Evolutionary conservation across 1,284 basidiomycete genomes (phyloP), one percentile per base, ranked within the genome.

Genomic region (Pseudozyma hubeiensis): DNA sequence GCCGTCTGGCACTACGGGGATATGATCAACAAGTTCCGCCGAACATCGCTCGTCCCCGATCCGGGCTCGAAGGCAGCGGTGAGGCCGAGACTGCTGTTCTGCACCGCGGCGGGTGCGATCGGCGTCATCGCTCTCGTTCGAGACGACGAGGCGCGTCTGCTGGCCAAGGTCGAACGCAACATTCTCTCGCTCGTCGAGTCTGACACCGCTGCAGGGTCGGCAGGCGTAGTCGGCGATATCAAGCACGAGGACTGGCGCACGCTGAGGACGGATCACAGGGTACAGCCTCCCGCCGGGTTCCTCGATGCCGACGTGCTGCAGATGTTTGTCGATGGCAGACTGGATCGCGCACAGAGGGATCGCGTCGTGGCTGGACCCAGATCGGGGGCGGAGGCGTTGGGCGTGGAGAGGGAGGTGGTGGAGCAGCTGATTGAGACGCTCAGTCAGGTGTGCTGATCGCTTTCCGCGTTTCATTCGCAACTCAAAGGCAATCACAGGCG

Each of bases 1-100:
- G 79, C 69, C 6, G 74, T 67, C 8, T 83, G 71, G 65, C 82
- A 84, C 58, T 80, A 81, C 45, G 82, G 81, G 29, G 82, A 84
- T 53, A 69, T 82, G 74, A 66, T 84, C 48, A 82, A 83, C 70
- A 71, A 61, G 41, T 73, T 84, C 44, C 48, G 46, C 14, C 40
- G 71, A 24, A 67, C 31, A 33, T 73, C 61, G 35, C 53, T 67
- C 10, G 62, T 65, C 19, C 54, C 63, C 2, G 56, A 66, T 37
- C 49, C 58, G 2, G 69, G 57, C 11, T 17, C 56, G 13, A 35
- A 31, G 3, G 48, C 54, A 37, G 45, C 59, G 4, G 63, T 61
- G 10, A 52, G 49, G 11, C 67, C 60, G 14, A 41, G 54, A 35
- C 48, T 80, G 16, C n/a, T 80, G 14, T 78, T 83, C 53, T 60